Percentiles rank a stretch among this genome's conserved stretches.
Evolutionary conservation across 148 eudicot species (phyloP).

Genomic region (Chenopodium berlandieri): DNA sequence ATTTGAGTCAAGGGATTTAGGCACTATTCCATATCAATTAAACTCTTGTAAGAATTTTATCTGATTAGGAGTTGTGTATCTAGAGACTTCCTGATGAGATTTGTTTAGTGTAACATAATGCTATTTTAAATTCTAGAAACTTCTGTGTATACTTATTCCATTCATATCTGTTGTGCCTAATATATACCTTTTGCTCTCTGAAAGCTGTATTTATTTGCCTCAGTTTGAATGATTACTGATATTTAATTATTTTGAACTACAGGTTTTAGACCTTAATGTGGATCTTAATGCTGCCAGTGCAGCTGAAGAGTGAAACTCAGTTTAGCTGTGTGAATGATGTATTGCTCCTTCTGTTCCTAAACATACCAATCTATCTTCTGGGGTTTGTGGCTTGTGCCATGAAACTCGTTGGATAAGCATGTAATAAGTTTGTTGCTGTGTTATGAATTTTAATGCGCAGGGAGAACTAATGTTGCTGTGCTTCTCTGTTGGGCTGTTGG

Average conservation of each 20-base stretch:
- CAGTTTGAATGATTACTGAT: neutral
- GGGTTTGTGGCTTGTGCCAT: neutral
- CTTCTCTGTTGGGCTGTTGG: conserved; percentile 5
- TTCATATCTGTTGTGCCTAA: neutral
- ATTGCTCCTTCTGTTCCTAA: neutral
- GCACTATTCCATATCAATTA: neutral
- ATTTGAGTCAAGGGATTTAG: neutral
- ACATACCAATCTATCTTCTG: conserved; percentile 10
- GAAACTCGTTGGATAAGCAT: neutral
- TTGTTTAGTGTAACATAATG: neutral
- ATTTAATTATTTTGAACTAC: conserved; percentile 5
- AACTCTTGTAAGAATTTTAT: neutral
- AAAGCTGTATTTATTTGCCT: neutral
- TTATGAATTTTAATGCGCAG: neutral
- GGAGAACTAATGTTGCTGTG: conserved; percentile 6
- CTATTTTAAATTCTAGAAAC: neutral
- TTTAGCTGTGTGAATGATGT: conserved; percentile 4
- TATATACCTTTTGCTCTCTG: neutral
- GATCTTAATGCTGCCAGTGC: conserved; percentile 97
- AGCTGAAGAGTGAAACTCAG: conserved; percentile 73
- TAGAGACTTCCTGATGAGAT: neutral
- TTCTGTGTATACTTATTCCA: neutral
- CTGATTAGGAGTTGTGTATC: neutral
- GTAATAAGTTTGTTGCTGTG: conserved; percentile 11
- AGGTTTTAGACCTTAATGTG: conserved; percentile 88